Evolutionary conservation across 371 early-diverging fungal species (phyloP), one percentile per base, ranked within the genome.

Genomic region (Haplosporangium sp.): DNA sequence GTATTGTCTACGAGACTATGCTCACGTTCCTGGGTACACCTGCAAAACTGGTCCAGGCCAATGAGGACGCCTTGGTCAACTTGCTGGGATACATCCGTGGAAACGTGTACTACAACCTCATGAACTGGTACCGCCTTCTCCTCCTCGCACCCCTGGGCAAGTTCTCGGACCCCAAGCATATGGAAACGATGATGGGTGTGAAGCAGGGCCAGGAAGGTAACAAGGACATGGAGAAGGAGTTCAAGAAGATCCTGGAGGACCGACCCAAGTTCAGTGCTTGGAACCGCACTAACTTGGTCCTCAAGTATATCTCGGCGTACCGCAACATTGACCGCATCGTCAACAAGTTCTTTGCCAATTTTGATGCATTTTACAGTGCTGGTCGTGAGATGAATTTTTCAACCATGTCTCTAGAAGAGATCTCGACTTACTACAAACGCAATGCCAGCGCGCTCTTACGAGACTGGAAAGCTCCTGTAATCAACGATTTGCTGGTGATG

Each of bases 151-250:
- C 79, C 5, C 65, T 77, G 13, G 79, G 79, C n/a, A 77, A 77
- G 62, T 77, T 77, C 62, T 77, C 79, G 55, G 79, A 77, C n/a
- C 79, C 79, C 18, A 77, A 77, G 58, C 79, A 77, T 40, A 77
- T 77, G 79, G 79, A 77, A 46, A 77, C 79, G 29, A 77, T 77
- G 79, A 77, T 77, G 79, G 79, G 79, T 45, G 79, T 77, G 29
- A 77, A 77, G 58, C 79, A 77, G 36, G 79, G 79, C 2, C 79
- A 77, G 41, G 68, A 68, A 0, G 79, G 73, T 36, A 67, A 77
- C 21, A 68, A 68, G 6, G 73, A 77, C 18, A 77, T 77, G 73
- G 79, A 67, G 21, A 77, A 61, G 42, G 79, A 72, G 40, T 77
- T 77, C 62, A 71, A 77, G 40, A 72, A 67, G 52, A 77, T 77